Conservation (phyloP, 2,329 filamentous ascomycete species). For the Aspergillus bombycis region DNA sequence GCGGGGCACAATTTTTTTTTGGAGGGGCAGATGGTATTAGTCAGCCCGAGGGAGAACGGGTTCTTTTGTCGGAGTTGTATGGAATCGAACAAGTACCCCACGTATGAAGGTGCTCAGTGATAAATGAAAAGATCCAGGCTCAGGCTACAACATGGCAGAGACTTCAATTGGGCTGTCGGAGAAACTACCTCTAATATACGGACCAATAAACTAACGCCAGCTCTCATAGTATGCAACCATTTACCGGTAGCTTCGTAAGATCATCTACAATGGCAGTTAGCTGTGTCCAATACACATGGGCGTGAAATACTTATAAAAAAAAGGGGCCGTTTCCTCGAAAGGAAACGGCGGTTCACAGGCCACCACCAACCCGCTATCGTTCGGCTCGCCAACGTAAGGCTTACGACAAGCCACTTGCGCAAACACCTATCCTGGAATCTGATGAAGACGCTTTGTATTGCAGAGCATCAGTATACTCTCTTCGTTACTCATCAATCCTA, state of each 20-base stretch:
- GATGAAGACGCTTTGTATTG: constrained; percentile 13
- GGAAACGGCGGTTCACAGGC: constrained; percentile 33
- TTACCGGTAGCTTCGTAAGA: neutral
- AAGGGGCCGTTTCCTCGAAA: constrained; percentile 32
- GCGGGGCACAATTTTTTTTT: constrained; percentile 29
- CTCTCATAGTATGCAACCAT: neutral
- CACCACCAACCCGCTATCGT: constrained; percentile 14
- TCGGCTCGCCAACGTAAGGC: constrained; percentile 16
- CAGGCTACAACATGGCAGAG: neutral
- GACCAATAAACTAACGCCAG: neutral
- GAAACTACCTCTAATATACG: neutral
- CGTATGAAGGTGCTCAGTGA: neutral
- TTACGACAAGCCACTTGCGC: constrained; percentile 12
- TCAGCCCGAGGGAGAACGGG: constrained; percentile 15
- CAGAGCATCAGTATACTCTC: constrained; percentile 17
- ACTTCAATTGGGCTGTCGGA: neutral
- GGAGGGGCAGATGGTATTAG: constrained; percentile 29
- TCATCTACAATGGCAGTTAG: constrained; percentile 33
- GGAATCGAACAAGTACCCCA: neutral
- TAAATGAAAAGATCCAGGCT: neutral
- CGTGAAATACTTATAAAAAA: constrained; percentile 43
- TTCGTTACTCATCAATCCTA: constrained; percentile 20
- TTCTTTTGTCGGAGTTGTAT: neutral
- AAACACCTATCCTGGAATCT: constrained; percentile 9
- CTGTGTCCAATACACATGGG: constrained; percentile 11